phyloP scores from a whole-genome alignment of 208 protist genomes.

The Trypanosomatidae sp. region DNA sequence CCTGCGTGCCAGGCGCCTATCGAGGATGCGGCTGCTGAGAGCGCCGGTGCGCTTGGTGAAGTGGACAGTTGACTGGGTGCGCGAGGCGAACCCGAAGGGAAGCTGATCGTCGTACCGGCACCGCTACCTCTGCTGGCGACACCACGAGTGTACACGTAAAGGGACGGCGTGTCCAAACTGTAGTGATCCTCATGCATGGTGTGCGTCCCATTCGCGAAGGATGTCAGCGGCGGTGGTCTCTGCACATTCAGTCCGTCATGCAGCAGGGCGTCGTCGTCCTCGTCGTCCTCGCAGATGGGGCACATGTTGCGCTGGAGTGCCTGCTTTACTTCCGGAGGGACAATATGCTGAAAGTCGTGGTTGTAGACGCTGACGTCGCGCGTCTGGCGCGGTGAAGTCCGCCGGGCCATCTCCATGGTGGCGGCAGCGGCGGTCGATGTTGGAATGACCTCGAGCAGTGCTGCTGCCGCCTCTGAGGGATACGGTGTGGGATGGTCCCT shows the following conservation, averaged over 20 bases:
- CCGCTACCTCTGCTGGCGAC: background rate
- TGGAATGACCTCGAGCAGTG: background rate
- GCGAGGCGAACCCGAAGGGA: background rate
- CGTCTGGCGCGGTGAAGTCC: background rate
- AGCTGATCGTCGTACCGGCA: background rate
- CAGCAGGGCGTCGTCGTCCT: slow-evolving; percentile 15
- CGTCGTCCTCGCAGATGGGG: slow-evolving; percentile 31
- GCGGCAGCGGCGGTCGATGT: background rate
- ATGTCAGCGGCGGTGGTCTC: background rate
- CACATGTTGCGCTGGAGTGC: slow-evolving; percentile 32
- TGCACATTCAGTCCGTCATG: slow-evolving; percentile 11
- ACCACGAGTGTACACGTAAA: background rate
- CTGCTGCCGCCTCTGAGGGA: background rate
- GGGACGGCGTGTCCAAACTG: too few relatives aligned
- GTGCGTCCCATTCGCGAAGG: background rate
- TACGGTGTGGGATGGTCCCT: background rate
- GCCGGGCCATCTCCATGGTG: background rate
- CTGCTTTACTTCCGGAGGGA: slow-evolving; percentile 34
- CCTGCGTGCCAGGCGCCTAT: background rate
- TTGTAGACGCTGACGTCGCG: slow-evolving; percentile 28
- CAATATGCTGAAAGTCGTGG: slow-evolving; percentile 47
- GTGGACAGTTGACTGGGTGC: background rate
- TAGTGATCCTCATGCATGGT: background rate
- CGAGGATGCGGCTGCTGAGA: background rate
- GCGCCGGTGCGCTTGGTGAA: background rate